A percentile compares a stretch with the other conserved stretches of the same genome.
These are phyloP conservation scores for Cucurbita moschata DNA, from an alignment of 306 rosid genomes.

Conservation along the genomic window DNA sequence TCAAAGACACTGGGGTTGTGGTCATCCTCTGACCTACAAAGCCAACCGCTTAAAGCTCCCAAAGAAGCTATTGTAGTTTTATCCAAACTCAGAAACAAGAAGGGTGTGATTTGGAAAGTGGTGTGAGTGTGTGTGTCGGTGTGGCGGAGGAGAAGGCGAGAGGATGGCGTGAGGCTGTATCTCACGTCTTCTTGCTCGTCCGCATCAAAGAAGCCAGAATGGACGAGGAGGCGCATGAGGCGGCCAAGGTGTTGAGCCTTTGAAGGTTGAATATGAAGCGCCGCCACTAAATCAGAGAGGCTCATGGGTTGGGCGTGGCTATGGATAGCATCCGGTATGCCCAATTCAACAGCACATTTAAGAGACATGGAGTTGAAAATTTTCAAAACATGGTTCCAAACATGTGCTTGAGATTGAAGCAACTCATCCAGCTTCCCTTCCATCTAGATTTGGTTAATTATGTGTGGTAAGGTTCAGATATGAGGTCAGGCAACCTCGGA, in stretches of 20 bases:
- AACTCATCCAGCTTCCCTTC: neutral
- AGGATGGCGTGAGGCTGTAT: constrained; percentile 17
- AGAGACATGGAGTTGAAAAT: constrained; percentile 19
- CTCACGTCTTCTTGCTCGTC: constrained; percentile 1
- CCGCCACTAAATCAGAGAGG: constrained; percentile 20
- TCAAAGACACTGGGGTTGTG: neutral
- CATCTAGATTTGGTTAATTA: neutral
- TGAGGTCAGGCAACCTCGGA: too few species aligned
- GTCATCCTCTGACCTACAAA: neutral
- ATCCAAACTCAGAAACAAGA: constrained; percentile 6
- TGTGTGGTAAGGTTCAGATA: too few species aligned
- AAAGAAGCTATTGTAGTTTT: constrained; percentile 12
- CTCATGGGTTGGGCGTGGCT: constrained; percentile 35
- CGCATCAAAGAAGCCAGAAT: constrained; percentile 19
- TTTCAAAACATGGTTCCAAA: constrained; percentile 7
- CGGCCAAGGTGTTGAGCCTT: constrained; percentile 15
- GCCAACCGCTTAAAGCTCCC: neutral
- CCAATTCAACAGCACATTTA: constrained; percentile 22
- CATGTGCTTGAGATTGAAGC: constrained; percentile 17
- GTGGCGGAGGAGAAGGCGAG: constrained; percentile 12
- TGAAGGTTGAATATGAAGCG: constrained; percentile 16
- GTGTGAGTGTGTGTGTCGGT: neutral
- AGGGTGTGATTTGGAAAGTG: neutral
- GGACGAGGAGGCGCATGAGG: constrained; percentile 25
- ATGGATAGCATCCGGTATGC: constrained; percentile 22